phyloP scores from a whole-genome alignment of 1,139 yeast genomes.

The Ashbya aceris region DNA sequence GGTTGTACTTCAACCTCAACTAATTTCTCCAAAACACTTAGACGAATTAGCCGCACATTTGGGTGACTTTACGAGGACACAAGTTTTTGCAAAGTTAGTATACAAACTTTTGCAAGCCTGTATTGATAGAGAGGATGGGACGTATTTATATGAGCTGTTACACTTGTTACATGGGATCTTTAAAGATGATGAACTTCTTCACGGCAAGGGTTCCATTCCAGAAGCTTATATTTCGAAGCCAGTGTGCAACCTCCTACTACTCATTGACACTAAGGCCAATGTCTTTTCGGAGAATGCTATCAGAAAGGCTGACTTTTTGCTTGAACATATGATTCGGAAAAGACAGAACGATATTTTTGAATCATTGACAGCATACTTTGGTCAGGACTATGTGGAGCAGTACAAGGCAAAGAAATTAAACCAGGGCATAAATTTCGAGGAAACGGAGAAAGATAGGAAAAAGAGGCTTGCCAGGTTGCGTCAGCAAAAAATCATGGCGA shows the following conservation, averaged over 20 bases:
- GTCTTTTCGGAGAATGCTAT: conserved; percentile 39
- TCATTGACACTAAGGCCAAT: conserved; percentile 37
- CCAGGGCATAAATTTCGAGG: conserved; percentile 37
- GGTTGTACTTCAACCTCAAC: conserved; percentile 37
- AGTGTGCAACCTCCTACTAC: conserved; percentile 44
- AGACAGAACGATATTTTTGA: conserved; percentile 41
- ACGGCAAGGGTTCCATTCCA: conserved; percentile 35
- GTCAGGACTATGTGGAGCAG: conserved; percentile 41
- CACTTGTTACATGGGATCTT: conserved; percentile 61
- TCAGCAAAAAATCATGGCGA: conserved; percentile 63
- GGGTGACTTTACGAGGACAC: conserved; percentile 45
- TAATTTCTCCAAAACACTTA: conserved; percentile 27
- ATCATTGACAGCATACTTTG: conserved; percentile 47
- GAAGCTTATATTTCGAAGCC: conserved; percentile 45
- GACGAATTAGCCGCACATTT: conserved; percentile 30
- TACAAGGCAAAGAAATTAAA: conserved; percentile 41
- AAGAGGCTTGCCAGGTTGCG: conserved; percentile 53
- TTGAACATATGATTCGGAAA: conserved; percentile 41
- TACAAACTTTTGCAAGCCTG: conserved; percentile 49
- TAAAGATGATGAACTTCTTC: conserved; percentile 41
- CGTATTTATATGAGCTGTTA: conserved; percentile 48
- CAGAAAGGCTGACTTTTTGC: conserved; percentile 46
- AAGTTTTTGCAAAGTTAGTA: conserved; percentile 45
- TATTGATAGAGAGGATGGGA: conserved; percentile 40
- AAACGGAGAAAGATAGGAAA: conserved; percentile 45